A percentile compares a stretch with the other conserved stretches of the same genome.
These are phyloP conservation scores for Dendrostoma leiphaemia DNA, from an alignment of 2,329 filamentous ascomycete genomes.

Conservation along the genomic window DNA sequence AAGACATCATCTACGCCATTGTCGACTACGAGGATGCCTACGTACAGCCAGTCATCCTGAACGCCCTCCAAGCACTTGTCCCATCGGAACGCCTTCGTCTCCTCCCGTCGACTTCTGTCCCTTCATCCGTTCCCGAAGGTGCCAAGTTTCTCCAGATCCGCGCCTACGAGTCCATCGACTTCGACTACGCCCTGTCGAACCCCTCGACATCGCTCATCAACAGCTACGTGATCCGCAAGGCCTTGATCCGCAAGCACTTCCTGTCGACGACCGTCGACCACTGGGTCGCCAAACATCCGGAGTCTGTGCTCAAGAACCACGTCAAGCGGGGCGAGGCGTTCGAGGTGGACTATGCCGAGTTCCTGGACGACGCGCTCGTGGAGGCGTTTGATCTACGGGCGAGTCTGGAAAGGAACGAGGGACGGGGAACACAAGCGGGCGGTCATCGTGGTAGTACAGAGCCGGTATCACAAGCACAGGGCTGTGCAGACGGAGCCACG, in stretches of 20 bases:
- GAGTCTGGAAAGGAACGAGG: conserved; percentile 69
- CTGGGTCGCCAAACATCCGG: conserved; percentile 82
- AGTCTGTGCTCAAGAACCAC: conserved; percentile 64
- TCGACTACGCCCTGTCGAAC: conserved; percentile 67
- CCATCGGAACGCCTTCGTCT: conserved; percentile 53
- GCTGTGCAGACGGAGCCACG: conserved; percentile 8
- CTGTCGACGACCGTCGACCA: conserved; percentile 78
- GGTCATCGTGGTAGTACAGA: neutral
- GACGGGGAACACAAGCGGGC: conserved; percentile 1
- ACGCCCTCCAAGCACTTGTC: conserved; percentile 65
- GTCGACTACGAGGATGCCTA: conserved; percentile 86
- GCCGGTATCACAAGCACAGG: neutral
- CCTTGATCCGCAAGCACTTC: conserved; percentile 94
- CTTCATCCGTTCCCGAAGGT: conserved; percentile 30
- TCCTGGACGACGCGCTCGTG: conserved; percentile 86
- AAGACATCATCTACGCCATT: conserved; percentile 61
- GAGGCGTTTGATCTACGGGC: conserved; percentile 86
- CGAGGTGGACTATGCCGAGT: conserved; percentile 95
- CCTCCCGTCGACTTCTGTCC: conserved; percentile 39
- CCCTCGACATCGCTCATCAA: conserved; percentile 69
- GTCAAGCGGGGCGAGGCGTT: conserved; percentile 81
- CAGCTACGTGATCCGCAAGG: conserved; percentile 93
- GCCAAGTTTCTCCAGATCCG: conserved; percentile 71
- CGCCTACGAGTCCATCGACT: conserved; percentile 85
- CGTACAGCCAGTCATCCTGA: conserved; percentile 80